These are phyloP conservation scores for Ogataea methanolica DNA, from an alignment of 805 yeast genomes.

Conservation along the genomic window DNA sequence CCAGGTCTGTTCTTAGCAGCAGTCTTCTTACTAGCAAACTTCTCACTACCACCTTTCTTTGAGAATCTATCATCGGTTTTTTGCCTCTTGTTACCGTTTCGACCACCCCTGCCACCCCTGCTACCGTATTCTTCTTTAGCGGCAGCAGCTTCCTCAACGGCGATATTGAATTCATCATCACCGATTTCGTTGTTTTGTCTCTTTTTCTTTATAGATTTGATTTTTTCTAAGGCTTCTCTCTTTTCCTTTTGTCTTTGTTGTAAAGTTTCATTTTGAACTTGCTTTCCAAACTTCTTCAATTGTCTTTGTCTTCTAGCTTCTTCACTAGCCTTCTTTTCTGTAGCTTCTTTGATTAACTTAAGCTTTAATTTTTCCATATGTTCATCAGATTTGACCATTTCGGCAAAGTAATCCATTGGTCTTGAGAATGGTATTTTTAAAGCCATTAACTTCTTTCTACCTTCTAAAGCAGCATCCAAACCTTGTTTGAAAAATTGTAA, in stretches of 20 bases:
- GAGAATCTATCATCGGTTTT: slow-evolving; percentile 40
- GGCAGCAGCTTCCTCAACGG: slow-evolving; percentile 85
- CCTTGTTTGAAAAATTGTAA: slow-evolving; percentile 94
- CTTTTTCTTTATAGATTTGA: slow-evolving; percentile 86
- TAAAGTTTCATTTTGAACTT: slow-evolving; percentile 88
- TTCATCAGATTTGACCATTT: slow-evolving; percentile 96
- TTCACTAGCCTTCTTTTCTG: slow-evolving; percentile 82
- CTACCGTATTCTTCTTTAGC: slow-evolving; percentile 42
- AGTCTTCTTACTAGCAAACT: slow-evolving; percentile 38
- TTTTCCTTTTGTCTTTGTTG: slow-evolving; percentile 93
- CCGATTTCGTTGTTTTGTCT: slow-evolving; percentile 71
- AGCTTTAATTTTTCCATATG: slow-evolving; percentile 93
- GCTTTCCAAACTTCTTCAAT: slow-evolving; percentile 95
- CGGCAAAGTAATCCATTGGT: slow-evolving; percentile 96
- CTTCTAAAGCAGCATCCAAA: slow-evolving; percentile 72
- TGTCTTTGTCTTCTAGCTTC: slow-evolving; percentile 93
- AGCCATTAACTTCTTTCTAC: slow-evolving; percentile 58
- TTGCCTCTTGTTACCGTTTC: slow-evolving; percentile 31
- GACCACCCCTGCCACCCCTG: slow-evolving; percentile 36
- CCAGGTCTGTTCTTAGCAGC: slow-evolving; percentile 45
- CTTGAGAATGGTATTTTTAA: slow-evolving; percentile 84
- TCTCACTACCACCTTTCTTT: slow-evolving; percentile 5
- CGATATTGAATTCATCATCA: slow-evolving; percentile 79
- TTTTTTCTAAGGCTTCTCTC: slow-evolving; percentile 83
- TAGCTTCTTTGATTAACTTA: slow-evolving; percentile 70